phyloP scores from a whole-genome alignment of 495 filamentous ascomycete species.

The Staphylotrichum tortipilum region DNA sequence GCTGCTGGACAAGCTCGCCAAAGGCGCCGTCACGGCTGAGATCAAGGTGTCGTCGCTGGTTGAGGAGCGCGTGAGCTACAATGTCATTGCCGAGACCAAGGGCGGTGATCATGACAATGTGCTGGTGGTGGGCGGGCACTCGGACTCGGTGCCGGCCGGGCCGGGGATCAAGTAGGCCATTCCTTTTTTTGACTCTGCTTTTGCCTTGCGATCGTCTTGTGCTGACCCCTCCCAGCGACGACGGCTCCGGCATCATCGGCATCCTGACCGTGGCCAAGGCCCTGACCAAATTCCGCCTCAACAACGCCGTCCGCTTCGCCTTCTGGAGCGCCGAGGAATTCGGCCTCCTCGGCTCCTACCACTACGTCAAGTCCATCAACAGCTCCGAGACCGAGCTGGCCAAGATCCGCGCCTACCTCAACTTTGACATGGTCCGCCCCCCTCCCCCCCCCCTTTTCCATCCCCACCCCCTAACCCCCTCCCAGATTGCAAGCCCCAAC shows the following conservation, averaged over 20 bases:
- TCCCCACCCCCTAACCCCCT: background rate
- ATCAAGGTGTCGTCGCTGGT: conserved; percentile 29
- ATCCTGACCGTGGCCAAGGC: conserved; percentile 55
- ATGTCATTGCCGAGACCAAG: conserved; percentile 62
- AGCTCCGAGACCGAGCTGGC: conserved; percentile 34
- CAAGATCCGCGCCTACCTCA: conserved; percentile 59
- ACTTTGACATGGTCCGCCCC: conserved; percentile 58
- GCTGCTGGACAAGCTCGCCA: conserved; percentile 33
- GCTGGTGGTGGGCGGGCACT: conserved; percentile 56
- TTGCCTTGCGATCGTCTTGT: background rate
- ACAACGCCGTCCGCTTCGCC: conserved; percentile 59
- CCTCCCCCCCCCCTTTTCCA: background rate
- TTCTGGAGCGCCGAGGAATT: conserved; percentile 64
- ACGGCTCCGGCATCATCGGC: conserved; percentile 56
- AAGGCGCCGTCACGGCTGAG: conserved; percentile 21
- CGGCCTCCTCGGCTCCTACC: conserved; percentile 54
- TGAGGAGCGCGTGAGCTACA: conserved; percentile 46
- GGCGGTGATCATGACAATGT: conserved; percentile 56
- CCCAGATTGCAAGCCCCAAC: conserved; percentile 59
- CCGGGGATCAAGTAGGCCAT: conserved; percentile 39
- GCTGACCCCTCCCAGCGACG: conserved; percentile 10
- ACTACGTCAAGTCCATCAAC: conserved; percentile 43
- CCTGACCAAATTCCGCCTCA: conserved; percentile 49
- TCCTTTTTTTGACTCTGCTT: background rate
- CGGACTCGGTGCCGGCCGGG: conserved; percentile 56